These are phyloP conservation scores for Aspergillus japonicus DNA, from an alignment of 2,329 filamentous ascomycete species.

Conservation along the genomic window DNA sequence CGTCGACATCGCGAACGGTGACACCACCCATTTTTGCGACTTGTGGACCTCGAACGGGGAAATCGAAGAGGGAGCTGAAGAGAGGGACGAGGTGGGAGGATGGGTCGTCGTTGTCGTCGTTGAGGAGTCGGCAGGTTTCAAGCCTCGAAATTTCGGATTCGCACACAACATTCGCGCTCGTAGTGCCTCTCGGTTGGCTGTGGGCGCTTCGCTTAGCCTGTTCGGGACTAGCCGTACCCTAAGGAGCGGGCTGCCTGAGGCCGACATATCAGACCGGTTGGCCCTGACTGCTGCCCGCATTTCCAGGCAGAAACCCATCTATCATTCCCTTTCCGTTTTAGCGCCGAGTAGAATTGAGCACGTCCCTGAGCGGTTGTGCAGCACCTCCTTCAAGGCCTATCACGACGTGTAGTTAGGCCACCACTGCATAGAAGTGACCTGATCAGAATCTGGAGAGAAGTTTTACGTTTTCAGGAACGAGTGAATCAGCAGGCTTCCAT, in stretches of 20 bases:
- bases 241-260: constrained; percentile 23
- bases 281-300: not conserved
- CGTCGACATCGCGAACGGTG: constrained; percentile 66
- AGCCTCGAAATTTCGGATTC: constrained; percentile 38
- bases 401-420: too few species aligned
- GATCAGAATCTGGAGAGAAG: too few species aligned
- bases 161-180: constrained; percentile 32
- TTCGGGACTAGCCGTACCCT: constrained; percentile 44
- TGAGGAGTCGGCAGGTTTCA: constrained; percentile 28
- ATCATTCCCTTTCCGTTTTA: too few species aligned
- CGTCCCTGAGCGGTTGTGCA: too few species aligned
- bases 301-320: not conserved
- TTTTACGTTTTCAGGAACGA: too few species aligned
- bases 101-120: constrained; percentile 43
- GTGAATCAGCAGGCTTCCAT: too few species aligned
- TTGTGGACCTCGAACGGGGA: constrained; percentile 31
- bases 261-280: not conserved
- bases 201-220: constrained; percentile 42
- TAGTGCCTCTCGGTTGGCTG: constrained; percentile 36
- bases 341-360: too few species aligned
- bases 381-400: too few species aligned
- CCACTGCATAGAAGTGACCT: too few species aligned
- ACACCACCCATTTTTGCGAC: constrained; percentile 65
- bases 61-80: constrained; percentile 24
- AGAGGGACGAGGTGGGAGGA: constrained; percentile 34